These are phyloP conservation scores for Skeletonema tropicum DNA, from an alignment of 108 stramenopile genomes.

Conservation along the genomic window DNA sequence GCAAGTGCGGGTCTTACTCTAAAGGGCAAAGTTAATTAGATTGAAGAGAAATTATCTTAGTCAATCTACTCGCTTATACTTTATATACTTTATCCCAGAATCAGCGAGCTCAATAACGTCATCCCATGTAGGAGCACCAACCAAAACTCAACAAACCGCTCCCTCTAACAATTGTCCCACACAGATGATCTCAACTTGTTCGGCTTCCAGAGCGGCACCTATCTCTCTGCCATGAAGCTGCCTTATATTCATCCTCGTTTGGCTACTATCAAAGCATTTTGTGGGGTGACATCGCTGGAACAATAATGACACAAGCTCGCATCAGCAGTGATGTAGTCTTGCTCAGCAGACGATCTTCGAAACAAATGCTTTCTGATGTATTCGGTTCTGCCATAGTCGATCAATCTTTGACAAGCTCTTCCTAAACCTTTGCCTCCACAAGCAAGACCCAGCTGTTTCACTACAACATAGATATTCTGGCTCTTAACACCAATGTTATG, in stretches of 20 bases:
- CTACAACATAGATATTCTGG: constrained; percentile 42
- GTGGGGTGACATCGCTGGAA: constrained; percentile 65
- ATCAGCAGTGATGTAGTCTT: constrained; percentile 8
- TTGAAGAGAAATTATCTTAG: too few relatives aligned
- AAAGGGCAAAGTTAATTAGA: too few relatives aligned
- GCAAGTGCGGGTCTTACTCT: too few relatives aligned
- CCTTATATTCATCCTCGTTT: not conserved
- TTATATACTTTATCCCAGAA: too few relatives aligned
- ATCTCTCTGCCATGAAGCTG: too few relatives aligned
- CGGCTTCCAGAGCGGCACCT: too few relatives aligned
- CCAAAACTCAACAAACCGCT: too few relatives aligned
- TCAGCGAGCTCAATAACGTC: too few relatives aligned
- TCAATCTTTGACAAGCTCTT: constrained; percentile 82
- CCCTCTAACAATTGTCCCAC: too few relatives aligned
- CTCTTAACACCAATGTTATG: constrained; percentile 1
- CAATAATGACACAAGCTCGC: constrained; percentile 67
- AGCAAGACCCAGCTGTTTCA: constrained; percentile 48
- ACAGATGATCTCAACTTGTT: too few relatives aligned
- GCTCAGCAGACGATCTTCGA: not conserved
- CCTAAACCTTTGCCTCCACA: constrained; percentile 81
- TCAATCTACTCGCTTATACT: too few relatives aligned
- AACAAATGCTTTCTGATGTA: constrained; percentile 65
- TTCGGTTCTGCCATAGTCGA: constrained; percentile 74
- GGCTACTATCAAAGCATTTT: constrained; percentile 72
- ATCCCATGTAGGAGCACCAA: too few relatives aligned